These are phyloP conservation scores for Tetraselmis chui DNA, from an alignment of 139 green algal species.

Conservation along the genomic window DNA sequence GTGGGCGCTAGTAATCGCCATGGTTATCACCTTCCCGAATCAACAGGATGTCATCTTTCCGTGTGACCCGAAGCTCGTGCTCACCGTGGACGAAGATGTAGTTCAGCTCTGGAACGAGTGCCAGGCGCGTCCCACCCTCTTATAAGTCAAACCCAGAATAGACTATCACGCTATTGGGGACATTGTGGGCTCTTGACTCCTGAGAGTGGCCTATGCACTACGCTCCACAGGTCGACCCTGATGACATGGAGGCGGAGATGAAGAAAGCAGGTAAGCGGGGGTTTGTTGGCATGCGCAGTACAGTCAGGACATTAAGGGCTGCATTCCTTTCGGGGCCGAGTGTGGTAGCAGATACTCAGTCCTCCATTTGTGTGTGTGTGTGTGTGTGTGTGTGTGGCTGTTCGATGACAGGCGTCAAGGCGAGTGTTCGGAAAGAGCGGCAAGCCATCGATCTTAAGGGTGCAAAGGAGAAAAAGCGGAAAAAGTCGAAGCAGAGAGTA, in stretches of 20 bases:
- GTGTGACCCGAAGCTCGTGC: not conserved
- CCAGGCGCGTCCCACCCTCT: not conserved
- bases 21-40: too few species aligned
- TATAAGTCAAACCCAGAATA: not conserved
- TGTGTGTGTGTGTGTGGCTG: not conserved
- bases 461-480: not conserved
- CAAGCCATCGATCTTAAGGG: not conserved
- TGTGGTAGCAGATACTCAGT: not conserved
- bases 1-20: too few species aligned
- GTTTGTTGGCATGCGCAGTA: not conserved
- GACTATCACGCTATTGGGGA: not conserved
- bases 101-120: not conserved
- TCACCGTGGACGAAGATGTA: not conserved
- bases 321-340: too few species aligned
- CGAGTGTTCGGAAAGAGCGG: not conserved
- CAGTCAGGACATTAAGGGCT: not conserved
- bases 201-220: not conserved
- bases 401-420: not conserved
- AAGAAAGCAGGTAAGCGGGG: not conserved
- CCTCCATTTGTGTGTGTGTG: not conserved
- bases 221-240: not conserved
- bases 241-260: not conserved
- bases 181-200: not conserved
- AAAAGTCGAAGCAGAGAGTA: not conserved
- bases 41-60: not conserved